phyloP scores from a whole-genome alignment of 2,329 filamentous ascomycete species.

The Aureobasidium sp. region DNA sequence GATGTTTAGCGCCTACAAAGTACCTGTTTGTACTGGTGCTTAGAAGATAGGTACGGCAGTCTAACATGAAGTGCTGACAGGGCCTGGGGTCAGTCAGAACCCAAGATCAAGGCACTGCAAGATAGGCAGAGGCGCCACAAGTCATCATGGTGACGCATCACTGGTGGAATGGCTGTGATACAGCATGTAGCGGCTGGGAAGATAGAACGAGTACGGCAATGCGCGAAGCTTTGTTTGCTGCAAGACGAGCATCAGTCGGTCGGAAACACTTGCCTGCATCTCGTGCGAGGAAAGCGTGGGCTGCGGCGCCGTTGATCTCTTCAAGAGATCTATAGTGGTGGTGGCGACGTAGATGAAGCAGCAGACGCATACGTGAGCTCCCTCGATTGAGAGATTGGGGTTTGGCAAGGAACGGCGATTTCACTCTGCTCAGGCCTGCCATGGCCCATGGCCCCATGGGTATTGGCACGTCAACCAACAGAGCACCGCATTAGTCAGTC shows the following conservation, averaged over 20 bases:
- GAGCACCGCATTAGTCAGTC: background rate
- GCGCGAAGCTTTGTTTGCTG: slow-evolving; percentile 7
- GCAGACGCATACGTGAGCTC: background rate
- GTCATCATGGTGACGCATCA: slow-evolving; percentile 10
- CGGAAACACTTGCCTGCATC: background rate
- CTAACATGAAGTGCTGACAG: slow-evolving; percentile 3
- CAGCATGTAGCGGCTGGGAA: background rate
- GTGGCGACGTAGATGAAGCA: background rate
- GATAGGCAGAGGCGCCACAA: background rate
- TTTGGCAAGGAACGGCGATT: background rate
- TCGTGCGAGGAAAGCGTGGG: background rate
- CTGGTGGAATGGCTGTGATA: background rate
- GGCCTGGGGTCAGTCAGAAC: background rate
- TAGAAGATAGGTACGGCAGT: background rate
- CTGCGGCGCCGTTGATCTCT: background rate
- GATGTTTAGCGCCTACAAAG: background rate
- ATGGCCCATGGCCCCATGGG: background rate
- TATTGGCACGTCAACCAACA: background rate
- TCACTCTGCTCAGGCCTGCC: background rate
- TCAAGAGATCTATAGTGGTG: background rate
- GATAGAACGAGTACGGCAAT: background rate
- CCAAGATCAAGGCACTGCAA: slow-evolving; percentile 4
- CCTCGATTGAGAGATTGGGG: background rate
- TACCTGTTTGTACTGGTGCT: background rate
- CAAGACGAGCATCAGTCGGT: background rate